Conservation (phyloP, 805 yeast genomes). For the Clavispora asparagi region DNA sequence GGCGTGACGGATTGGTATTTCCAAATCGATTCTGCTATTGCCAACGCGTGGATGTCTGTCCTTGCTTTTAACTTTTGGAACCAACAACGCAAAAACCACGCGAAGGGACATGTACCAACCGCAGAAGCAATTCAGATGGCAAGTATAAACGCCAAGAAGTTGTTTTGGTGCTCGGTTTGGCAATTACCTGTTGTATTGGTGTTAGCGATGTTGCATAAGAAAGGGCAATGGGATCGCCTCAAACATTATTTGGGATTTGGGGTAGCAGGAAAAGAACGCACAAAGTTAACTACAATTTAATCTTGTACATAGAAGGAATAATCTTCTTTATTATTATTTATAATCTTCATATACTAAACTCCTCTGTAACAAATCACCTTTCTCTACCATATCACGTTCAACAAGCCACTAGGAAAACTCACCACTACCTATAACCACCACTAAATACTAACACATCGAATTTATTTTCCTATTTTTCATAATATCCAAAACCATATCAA, state of each 20-base stretch:
- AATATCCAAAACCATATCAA: no score
- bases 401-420: no score
- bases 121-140: slow-evolving; percentile 58
- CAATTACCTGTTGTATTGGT: slow-evolving; percentile 87
- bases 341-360: no score
- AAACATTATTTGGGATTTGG: slow-evolving; percentile 21
- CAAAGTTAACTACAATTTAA: neutral
- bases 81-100: slow-evolving; percentile 65
- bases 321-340: no score
- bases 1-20: slow-evolving; percentile 81
- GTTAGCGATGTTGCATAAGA: slow-evolving; percentile 90
- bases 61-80: slow-evolving; percentile 80
- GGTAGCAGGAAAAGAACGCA: neutral
- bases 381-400: no score
- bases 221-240: slow-evolving; percentile 82
- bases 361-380: no score
- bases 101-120: slow-evolving; percentile 37
- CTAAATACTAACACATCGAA: no score
- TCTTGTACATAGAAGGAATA: neutral
- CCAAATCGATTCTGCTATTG: slow-evolving; percentile 70
- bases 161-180: slow-evolving; percentile 93
- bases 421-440: no score
- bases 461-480: no score
- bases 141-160: slow-evolving; percentile 67
- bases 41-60: slow-evolving; percentile 82